Percentiles rank a stretch among this genome's conserved stretches.
Conservation (phyloP, 371 early-diverging fungal species). For the Mortierella sp. region DNA sequence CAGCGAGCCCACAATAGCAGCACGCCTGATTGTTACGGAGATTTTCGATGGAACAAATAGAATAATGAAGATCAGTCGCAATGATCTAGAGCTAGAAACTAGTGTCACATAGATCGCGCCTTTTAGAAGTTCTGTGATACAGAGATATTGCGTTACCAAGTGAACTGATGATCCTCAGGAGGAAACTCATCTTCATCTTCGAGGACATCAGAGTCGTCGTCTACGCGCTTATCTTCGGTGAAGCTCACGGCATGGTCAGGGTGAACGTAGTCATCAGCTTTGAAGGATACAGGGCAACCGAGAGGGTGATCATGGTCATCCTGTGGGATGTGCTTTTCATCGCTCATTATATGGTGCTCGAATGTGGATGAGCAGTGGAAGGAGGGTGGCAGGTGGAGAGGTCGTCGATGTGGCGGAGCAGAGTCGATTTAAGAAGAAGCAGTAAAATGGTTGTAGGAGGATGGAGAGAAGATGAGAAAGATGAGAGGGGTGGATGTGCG, state of each 20-base stretch:
- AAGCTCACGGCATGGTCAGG: slow-evolving; percentile 22
- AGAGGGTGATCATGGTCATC: too few species aligned
- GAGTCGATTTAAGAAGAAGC: too few species aligned
- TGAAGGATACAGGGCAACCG: too few species aligned
- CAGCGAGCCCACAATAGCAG: slow-evolving; percentile 73
- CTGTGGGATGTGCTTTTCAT: too few species aligned
- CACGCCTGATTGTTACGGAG: too few species aligned
- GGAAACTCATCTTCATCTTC: slow-evolving; percentile 36
- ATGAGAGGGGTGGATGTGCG: background rate
- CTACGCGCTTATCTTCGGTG: slow-evolving; percentile 12
- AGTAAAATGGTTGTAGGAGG: background rate
- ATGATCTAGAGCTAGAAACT: background rate
- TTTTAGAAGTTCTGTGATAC: background rate
- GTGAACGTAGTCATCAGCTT: slow-evolving; percentile 30
- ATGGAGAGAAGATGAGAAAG: background rate
- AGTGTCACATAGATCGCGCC: background rate
- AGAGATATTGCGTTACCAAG: slow-evolving; percentile 39
- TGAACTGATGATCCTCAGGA: slow-evolving; percentile 41
- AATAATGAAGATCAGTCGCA: background rate
- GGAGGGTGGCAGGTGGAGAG: slow-evolving; percentile 10
- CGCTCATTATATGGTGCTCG: too few species aligned
- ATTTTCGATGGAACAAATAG: too few species aligned
- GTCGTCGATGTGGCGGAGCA: too few species aligned
- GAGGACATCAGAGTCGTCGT: background rate
- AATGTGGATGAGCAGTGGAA: too few species aligned